phyloP scores from a whole-genome alignment of 352 stramenopile species.

The Phytophthora hibernalis region DNA sequence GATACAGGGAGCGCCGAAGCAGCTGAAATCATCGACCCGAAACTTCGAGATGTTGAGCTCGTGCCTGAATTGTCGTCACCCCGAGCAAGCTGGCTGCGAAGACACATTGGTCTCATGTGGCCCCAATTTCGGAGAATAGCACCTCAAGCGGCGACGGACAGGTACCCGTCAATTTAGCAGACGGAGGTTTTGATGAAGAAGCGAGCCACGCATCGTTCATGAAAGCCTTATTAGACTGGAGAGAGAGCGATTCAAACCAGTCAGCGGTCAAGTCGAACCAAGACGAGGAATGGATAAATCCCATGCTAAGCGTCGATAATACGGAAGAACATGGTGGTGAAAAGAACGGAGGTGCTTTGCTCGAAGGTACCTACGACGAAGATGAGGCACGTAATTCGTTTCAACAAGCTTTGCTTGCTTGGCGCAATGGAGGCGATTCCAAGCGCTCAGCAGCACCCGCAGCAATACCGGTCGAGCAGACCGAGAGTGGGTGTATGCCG shows the following conservation, averaged over 20 bases:
- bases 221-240: slow-evolving; percentile 83
- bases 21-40: slow-evolving; percentile 66
- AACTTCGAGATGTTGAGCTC: slow-evolving; percentile 47
- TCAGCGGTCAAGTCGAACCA: slow-evolving; percentile 27
- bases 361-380: slow-evolving; percentile 74
- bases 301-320: slow-evolving; percentile 33
- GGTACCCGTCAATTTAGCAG: slow-evolving; percentile 74
- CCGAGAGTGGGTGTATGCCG: slow-evolving; percentile 55
- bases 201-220: slow-evolving; percentile 78
- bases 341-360: slow-evolving; percentile 47
- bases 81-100: slow-evolving; percentile 28
- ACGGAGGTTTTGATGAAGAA: slow-evolving; percentile 82
- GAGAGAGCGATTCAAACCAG: slow-evolving; percentile 43
- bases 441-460: neutral
- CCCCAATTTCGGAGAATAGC: slow-evolving; percentile 54
- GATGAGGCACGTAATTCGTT: slow-evolving; percentile 75
- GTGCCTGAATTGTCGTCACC: slow-evolving; percentile 40
- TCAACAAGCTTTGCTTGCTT: slow-evolving; percentile 61
- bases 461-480: slow-evolving; percentile 40
- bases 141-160: slow-evolving; percentile 25
- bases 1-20: slow-evolving; percentile 3
- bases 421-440: slow-evolving; percentile 42
- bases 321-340: slow-evolving; percentile 13
- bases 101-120: slow-evolving; percentile 78
- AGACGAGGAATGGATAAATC: slow-evolving; percentile 71